Base-by-base conservation (phyloP, 352 stramenopile species). In the Pythium guiyangense region DNA sequence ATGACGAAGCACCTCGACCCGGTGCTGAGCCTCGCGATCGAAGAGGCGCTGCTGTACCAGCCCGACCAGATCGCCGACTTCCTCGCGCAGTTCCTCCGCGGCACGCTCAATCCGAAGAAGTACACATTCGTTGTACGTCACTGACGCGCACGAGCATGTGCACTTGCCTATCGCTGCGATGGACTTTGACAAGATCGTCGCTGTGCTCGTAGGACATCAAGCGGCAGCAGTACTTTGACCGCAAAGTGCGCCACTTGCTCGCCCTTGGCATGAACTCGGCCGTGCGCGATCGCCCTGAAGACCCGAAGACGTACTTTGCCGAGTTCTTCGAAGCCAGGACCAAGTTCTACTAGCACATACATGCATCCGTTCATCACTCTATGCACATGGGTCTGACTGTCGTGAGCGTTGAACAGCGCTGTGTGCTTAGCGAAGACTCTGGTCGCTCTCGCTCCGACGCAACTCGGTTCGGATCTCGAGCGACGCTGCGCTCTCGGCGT, bases 11-110 rank as follows among this genome's bases (percentile, higher is more conserved):
- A 86, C 42, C 52, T 89, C 20, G 78, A 92, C 39, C 80, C 78
- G 0, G 54, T 91, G 31, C 60, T 92, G 48, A 79, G 57, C 40
- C 68, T 74, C 37, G 78, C 77, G 5, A 73, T 92, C 10, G 83
- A 92, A 57, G 62, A 88, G 39, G 75, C 84, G 20, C 54, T 92
- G 50, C 67, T 91, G 18, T 88, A 90, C 59, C 79, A 90, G 40
- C 80, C 83, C 4, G 83, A 92, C 49, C 83, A 88, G 40, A 74
- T 70, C 14, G 75, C 80, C 25, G 77, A 89, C 50, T 91, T 89
- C 47, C 62, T 92, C 12, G 77, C 80, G 2, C 71, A 88, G 34
- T 73, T 75, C 40, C 69, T 93, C 22, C 70, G 73, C 39, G 79
- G 75, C 17, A 87, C 77, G 49, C 67, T 93, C 52, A 79, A 90